A percentile compares a stretch with the other conserved stretches of the same genome.
Evolutionary conservation across 495 filamentous ascomycete species (phyloP).

Genomic region (Penicillium canescens): DNA sequence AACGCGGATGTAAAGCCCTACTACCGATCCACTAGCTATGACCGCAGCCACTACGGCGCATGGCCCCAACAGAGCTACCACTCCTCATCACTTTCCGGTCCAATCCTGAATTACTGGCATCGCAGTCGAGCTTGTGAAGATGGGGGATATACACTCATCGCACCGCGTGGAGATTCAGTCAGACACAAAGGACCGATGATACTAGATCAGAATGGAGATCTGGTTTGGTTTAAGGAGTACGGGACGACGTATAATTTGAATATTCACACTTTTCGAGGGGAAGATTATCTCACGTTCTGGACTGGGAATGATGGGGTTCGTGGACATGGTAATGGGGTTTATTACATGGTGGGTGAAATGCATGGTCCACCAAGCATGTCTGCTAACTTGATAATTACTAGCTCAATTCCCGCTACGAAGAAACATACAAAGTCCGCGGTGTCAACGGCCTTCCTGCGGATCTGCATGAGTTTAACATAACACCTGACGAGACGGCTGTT

Average conservation of each 20-base stretch:
- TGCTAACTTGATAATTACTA: conserved; percentile 11
- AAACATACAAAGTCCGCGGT: conserved; percentile 40
- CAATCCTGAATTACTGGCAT: conserved; percentile 37
- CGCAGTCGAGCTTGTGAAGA: conserved; percentile 33
- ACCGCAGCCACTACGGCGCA: conserved; percentile 15
- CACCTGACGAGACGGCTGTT: conserved; percentile 48
- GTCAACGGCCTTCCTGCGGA: conserved; percentile 32
- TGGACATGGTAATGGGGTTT: conserved; percentile 48
- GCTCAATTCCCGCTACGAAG: conserved; percentile 51
- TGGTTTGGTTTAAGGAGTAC: conserved; percentile 43
- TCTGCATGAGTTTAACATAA: conserved; percentile 51
- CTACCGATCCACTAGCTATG: not conserved
- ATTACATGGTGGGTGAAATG: conserved; percentile 47
- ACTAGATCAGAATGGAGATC: conserved; percentile 41
- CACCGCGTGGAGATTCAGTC: conserved; percentile 41
- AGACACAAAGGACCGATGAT: conserved; percentile 42
- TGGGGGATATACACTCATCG: conserved; percentile 40
- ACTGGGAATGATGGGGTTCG: conserved; percentile 45
- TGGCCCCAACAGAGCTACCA: conserved; percentile 43
- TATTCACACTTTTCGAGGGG: conserved; percentile 38
- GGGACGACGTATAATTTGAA: conserved; percentile 42
- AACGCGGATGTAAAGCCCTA: not conserved
- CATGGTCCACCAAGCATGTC: not conserved
- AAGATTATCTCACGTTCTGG: conserved; percentile 53
- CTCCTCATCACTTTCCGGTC: conserved; percentile 35